Conservation (phyloP, 768 basidiomycete species). For the Tubosaeta brunneosetosa region DNA sequence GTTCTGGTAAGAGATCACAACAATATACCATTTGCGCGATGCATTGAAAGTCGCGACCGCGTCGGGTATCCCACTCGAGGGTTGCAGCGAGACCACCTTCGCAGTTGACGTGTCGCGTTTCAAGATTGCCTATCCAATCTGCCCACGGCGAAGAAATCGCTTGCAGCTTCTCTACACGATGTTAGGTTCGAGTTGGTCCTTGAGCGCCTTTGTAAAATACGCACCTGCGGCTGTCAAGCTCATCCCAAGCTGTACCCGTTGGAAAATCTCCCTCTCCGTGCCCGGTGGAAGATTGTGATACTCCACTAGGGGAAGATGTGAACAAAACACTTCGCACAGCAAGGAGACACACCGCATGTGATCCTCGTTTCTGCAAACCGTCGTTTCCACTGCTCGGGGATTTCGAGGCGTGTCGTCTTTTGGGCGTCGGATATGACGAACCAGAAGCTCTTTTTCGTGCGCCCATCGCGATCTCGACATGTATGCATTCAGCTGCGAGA, state of each 20-base stretch:
- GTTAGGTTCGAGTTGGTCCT: not conserved
- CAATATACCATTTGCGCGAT: conserved; percentile 67
- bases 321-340: not conserved
- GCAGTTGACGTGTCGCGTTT: conserved; percentile 49
- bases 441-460: conserved; percentile 60
- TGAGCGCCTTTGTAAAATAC: not conserved
- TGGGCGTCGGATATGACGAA: conserved; percentile 48
- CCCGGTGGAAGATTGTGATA: conserved; percentile 52
- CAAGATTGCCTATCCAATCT: conserved; percentile 59
- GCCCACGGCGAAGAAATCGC: conserved; percentile 71
- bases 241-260: conserved; percentile 79
- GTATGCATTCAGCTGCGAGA: conserved; percentile 11
- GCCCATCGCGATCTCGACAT: conserved; percentile 48
- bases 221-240: conserved; percentile 67
- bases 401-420: conserved; percentile 42
- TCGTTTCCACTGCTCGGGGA: conserved; percentile 50
- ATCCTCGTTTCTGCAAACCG: conserved; percentile 53
- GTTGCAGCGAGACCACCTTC: conserved; percentile 54
- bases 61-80: conserved; percentile 60
- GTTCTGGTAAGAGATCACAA: conserved; percentile 49
- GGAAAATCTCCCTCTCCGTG: conserved; percentile 74
- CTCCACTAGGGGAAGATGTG: conserved; percentile 47
- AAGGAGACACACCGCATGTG: conserved; percentile 54
- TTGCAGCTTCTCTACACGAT: conserved; percentile 63
- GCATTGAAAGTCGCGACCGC: conserved; percentile 75